Evolutionary conservation across 2,329 filamentous ascomycete genomes (phyloP).

Genomic region (Chaetomium olivaceum): DNA sequence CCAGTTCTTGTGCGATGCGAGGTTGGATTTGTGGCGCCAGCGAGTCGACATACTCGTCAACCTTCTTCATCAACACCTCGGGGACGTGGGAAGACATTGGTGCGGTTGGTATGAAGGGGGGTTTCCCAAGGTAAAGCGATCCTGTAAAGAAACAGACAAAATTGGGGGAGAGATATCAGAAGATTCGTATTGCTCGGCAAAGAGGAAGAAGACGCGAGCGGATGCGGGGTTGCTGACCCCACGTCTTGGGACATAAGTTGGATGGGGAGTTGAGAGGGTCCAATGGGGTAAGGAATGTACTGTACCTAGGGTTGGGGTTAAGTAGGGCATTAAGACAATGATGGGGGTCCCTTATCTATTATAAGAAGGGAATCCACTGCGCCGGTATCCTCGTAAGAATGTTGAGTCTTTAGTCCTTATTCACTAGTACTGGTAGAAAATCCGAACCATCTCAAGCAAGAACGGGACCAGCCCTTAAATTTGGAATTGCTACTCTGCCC

Average conservation of each 20-base stretch:
- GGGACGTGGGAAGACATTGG: conserved; percentile 35
- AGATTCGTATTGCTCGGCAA: not conserved
- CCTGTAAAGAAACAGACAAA: not conserved
- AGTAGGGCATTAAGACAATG: not conserved
- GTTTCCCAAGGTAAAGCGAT: not conserved
- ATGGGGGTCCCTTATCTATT: too few species aligned
- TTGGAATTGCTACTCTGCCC: not conserved
- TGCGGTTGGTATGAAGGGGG: not conserved
- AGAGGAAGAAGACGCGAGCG: not conserved
- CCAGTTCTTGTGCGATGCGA: conserved; percentile 47
- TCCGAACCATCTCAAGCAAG: too few species aligned
- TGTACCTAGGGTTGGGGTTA: not conserved
- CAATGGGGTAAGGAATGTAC: too few species aligned
- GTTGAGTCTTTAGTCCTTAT: too few species aligned
- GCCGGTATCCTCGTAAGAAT: too few species aligned
- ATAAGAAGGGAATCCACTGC: too few species aligned
- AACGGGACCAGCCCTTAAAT: not conserved
- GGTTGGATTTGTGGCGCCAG: conserved; percentile 49
- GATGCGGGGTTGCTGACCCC: not conserved
- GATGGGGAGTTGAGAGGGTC: not conserved
- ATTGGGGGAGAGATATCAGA: not conserved
- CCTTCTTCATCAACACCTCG: conserved; percentile 46
- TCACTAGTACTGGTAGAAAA: too few species aligned
- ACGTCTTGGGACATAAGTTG: not conserved
- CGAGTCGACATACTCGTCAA: conserved; percentile 50